Evolutionary conservation across 1,139 yeast genomes (phyloP), one percentile per base, ranked within the genome.

Genomic region (Sugiyamaella sp.): DNA sequence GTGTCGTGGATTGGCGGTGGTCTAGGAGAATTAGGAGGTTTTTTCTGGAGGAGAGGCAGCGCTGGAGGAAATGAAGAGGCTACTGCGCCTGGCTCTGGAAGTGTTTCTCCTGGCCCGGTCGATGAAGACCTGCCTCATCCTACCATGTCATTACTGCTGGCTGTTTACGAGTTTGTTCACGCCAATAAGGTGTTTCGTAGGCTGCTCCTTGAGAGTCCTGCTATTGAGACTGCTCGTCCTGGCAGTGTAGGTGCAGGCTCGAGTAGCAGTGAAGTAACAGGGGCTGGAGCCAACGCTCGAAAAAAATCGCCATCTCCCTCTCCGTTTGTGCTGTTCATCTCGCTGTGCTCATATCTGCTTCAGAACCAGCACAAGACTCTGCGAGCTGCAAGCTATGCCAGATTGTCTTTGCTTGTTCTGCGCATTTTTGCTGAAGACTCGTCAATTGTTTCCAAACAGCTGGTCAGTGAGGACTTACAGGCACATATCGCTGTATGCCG

Each of bases 111-210:
- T 6, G 9, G 44, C n/a, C 24, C 51, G 8, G 20, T 45, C 5
- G 27, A 35, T 9, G 49, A 52, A 17, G 55, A 53, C 8, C 54
- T 63, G 3, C 69, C 70, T 2, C 61, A 64, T 46, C 62, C 60
- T 4, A 59, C 66, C 2, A 57, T 66, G 14, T 65, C 66, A 5
- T 53, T 66, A 4, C 41, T 72, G 8, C 57, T 74, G 14, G 71
- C 74, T 1, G 60, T 68, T n/a, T 69, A 71, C 53, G 74, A 71
- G 54, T 73, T 74, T 53, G 58, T 67, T 14, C 64, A 63, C 33
- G 69, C 67, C 19, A 74, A 74, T 57, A 66, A 67, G 37, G 63
- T 68, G 25, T 73, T 73, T 58, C 65, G 71, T 1, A 55, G 64
- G 27, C 56, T 64, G 27, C 63, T 69, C 20, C 57, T 70, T 14